Percentiles rank a stretch among this genome's conserved stretches.
Conservation (phyloP, 2,329 filamentous ascomycete species). For the Metarhizium album region DNA sequence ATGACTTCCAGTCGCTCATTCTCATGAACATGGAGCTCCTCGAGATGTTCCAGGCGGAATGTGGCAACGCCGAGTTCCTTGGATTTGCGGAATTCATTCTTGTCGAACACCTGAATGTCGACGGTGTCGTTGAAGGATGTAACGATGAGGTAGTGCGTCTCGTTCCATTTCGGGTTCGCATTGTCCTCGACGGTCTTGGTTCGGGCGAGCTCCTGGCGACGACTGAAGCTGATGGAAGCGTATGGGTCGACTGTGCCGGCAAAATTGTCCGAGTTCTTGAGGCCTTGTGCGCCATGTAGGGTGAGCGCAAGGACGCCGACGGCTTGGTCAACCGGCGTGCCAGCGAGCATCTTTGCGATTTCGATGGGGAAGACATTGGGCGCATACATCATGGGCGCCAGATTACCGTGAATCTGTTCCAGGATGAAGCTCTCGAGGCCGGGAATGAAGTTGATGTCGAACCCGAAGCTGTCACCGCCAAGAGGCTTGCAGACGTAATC, state of each 20-base stretch:
- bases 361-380: slow-evolving; percentile 98
- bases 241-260: slow-evolving; percentile 88
- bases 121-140: slow-evolving; percentile 83
- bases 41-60: slow-evolving; percentile 74
- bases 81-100: slow-evolving; percentile 92
- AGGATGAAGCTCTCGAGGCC: slow-evolving; percentile 88
- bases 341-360: slow-evolving; percentile 94
- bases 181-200: slow-evolving; percentile 85
- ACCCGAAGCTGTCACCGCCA: slow-evolving; percentile 88
- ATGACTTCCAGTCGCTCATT: slow-evolving; percentile 78
- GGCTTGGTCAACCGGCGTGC: slow-evolving; percentile 86
- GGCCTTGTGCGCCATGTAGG: slow-evolving; percentile 77
- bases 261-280: slow-evolving; percentile 95
- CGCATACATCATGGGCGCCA: slow-evolving; percentile 95
- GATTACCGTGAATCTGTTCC: slow-evolving; percentile 89
- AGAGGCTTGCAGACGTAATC: slow-evolving; percentile 98
- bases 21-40: slow-evolving; percentile 67
- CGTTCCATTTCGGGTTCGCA: slow-evolving; percentile 84
- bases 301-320: slow-evolving; percentile 90
- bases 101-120: slow-evolving; percentile 79
- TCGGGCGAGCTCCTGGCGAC: slow-evolving; percentile 66
- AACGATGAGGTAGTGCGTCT: slow-evolving; percentile 91
- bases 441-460: slow-evolving; percentile 98
- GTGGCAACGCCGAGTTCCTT: slow-evolving; percentile 85
- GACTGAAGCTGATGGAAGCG: slow-evolving; percentile 72